Evolutionary conservation across 176 grass and related monocot species (phyloP), one percentile per base, ranked within the genome.

Genomic region (Oryza longistaminata): DNA sequence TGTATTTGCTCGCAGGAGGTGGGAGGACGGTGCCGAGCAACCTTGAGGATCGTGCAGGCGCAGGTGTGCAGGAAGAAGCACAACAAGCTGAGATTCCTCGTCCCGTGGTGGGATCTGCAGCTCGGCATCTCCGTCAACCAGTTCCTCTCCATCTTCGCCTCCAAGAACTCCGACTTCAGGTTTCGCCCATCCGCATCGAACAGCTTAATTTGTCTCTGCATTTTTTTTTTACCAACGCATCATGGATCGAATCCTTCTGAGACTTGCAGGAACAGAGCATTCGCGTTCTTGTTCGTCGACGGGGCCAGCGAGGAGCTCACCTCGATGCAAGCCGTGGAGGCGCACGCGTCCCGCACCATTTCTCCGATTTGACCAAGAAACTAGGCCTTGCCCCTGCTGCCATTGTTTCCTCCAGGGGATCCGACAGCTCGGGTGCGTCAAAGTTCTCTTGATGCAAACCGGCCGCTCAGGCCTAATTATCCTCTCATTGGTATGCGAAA

Each of bases 91-190:
- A 93, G 96, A 40, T 99, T 99, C 65, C 91, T 96, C 79, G 69
- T 91, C 44, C 96, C 96, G 1, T 99, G 96, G 96, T 99, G 96
- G 96, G 96, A 99, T 87, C 90, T 99, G 22, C 96, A 99, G 82
- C 81, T 99, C 17, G 93, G 96, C 74, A 81, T 99, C 66, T 94
- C 93, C 5, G 91, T 99, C 42, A 96, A 91, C 88, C 96, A 96
- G 45, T 96, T 96, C 86, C 87, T 99, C 44, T 92, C 89, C 85
- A 90, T 94, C 70, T 96, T 99, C 76, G 78, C 91, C 0, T 92
- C 96, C 14, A 91, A 87, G 67, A 85, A 89, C 78, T 52, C 88
- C 9, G 90, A 92, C 31, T 96, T 92, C 86, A 98, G 92, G 95
- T 94, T 94, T 60, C 55, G 55, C 2, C 7, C 55, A n/a, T 60